Evolutionary conservation across 768 basidiomycete genomes (phyloP), one percentile per base, ranked within the genome.

Genomic region (Lentinula boryana): DNA sequence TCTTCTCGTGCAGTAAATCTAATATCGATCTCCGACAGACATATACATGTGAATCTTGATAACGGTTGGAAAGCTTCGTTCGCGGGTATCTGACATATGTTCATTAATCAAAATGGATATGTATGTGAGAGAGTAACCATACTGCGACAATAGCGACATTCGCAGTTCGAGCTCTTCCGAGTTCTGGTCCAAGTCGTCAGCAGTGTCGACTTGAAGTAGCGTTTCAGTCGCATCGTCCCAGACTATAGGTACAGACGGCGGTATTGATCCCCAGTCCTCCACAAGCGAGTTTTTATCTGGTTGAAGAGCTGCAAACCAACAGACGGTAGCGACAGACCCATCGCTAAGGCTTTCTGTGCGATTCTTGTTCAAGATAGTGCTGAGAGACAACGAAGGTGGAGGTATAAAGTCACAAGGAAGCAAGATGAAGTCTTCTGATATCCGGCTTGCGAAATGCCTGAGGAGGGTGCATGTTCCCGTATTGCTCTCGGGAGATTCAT

Each of bases 331-430:
- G 64, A 93, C 78, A 48, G 83, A 77, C 35, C 83, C 81, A 74
- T 86, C 80, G 40, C 84, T 80, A 56, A 85, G 77, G 0, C 83
- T 75, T 64, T 93, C 88, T 10, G 83, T 80, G 35, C 95, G 85
- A 70, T 95, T 95, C 68, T 86, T 89, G 72, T 98, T 86, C 48
- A 97, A 76, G 1, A 97, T 74, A 0, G 74, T 75, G 33, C 80
- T 80, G 6, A 98, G 80, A 5, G 87, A 77, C n/a, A 97, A 78
- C 0, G 83, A 75, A 0, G 86, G 76, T 0, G 94, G 88, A 8
- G 94, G 87, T 21, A 94, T 80, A 54, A 97, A 91, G 71, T 98
- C 95, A 68, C 94, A 97, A 6, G 95, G 89, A 1, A 98, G 81
- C 23, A 98, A 72, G 43, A 97, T 83, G 71, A 97, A 95, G 71